Base-by-base conservation (phyloP, 768 basidiomycete species). In the Rhodotorula paludigena region DNA sequence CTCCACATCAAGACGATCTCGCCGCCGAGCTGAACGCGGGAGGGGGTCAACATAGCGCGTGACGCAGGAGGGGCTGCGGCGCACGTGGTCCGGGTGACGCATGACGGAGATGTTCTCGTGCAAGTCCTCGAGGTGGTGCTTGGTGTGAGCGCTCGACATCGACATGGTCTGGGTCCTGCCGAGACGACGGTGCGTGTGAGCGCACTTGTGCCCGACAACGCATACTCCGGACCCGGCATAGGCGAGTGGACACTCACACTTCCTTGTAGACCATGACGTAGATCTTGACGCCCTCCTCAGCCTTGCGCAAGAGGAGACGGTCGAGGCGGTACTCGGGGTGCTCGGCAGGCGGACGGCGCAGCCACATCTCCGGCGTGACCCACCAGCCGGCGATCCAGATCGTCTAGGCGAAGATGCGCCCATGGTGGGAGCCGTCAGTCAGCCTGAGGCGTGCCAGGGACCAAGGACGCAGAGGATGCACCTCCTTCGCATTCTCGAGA, bases 181-280 rank as follows among this genome's bases (percentile, higher is more conserved):
- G 14, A 14, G 45, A 25, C 11, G 45, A 45, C 23, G 45, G 45
- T 15, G 41, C 41, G 41, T 42, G 11, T 42, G 41, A n/a, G n/a
- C n/a, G n/a, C n/a, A n/a, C n/a, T n/a, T n/a, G n/a, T n/a, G n/a
- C n/a, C n/a, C n/a, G n/a, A n/a, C n/a, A n/a, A n/a, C n/a, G n/a
- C n/a, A n/a, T n/a, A n/a, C n/a, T n/a, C n/a, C n/a, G n/a, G n/a
- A n/a, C n/a, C n/a, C n/a, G n/a, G n/a, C n/a, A n/a, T n/a, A n/a
- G 11, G 16, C 18, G n/a, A 51, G n/a, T 16, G 49, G 12, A 80
- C n/a, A 32, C n/a, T 20, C 48, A 30, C 48, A 49, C 48, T 82
- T 94, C 93, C 78, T 97, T 98, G 82, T 97, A 97, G 6, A 97
- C 90, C 68, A 92, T 82, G 51, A 98, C 84, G 78, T 92, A 89